Evolutionary conservation across 768 basidiomycete genomes (phyloP), one percentile per base, ranked within the genome.

Genomic region (Trametopsis cervina): DNA sequence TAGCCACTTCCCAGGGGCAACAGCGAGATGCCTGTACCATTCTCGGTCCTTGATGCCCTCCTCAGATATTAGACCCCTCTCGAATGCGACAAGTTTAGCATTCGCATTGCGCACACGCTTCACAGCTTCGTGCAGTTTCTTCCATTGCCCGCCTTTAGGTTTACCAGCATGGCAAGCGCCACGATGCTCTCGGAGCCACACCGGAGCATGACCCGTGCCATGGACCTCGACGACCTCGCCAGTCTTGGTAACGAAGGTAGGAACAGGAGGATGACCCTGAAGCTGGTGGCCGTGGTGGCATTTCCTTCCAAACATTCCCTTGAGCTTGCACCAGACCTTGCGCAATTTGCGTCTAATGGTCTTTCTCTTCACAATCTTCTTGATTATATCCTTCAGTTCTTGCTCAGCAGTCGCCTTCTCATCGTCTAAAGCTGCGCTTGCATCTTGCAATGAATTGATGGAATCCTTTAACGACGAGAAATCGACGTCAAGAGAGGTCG

Each of bases 1-100:
- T 35, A 85, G 78, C 80, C 84, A 84, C 63, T 88, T 83, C 33
- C 90, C 91, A 24, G 92, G 91, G 2, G 91, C 89, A 37, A 91
- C 87, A 41, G 77, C 90, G 13, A 91, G 73, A 65, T 92, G 85
- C 58, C 71, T 80, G 62, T 86, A 95, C 91, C 91, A 94, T 61
- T 89, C 84, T 25, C 87, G 74, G 46, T 83, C 80, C 55, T 81
- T 81, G 53, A 92, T 80, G 0, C 91, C 92, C 13, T 69, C 80
- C 57, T 83, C 70, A 4, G 79, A 80, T 51, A 93, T 84, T 62
- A 95, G 89, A 1, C 89, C 89, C 42, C 76, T 77, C 62, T 91
- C 89, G 54, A 90, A 89, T 5, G 69, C 65, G 10, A 71, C 65
- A n/a, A 90, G 67, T 62, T 83, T 86, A 66, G 74, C 66, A 64